phyloP scores from a whole-genome alignment of 2,329 filamentous ascomycete genomes.

The Cordyceps javanica region DNA sequence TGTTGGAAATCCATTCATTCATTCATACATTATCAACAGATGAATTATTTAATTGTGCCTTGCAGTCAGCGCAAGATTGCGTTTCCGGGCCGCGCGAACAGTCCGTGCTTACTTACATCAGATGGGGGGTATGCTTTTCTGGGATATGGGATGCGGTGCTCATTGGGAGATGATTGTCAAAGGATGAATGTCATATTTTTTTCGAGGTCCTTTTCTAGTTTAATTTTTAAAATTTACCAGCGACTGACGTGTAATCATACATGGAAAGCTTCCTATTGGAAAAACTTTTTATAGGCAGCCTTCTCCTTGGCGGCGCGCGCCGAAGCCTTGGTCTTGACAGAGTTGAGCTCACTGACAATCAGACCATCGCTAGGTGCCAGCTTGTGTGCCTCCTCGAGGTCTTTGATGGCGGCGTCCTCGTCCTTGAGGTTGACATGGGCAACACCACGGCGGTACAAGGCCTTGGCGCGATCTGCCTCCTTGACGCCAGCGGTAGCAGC shows the following conservation, averaged over 20 bases:
- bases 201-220: too few species aligned
- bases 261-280: conserved; percentile 39
- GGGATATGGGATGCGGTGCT: too few species aligned
- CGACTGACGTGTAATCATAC: background rate
- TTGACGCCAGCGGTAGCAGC: conserved; percentile 57
- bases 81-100: background rate
- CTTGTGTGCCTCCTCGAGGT: conserved; percentile 68
- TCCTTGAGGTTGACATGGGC: conserved; percentile 74
- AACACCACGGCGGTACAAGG: conserved; percentile 73
- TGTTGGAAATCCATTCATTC: too few species aligned
- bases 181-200: too few species aligned
- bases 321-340: conserved; percentile 70
- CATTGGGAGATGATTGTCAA: too few species aligned
- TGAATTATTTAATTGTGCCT: background rate
- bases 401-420: conserved; percentile 71
- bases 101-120: background rate
- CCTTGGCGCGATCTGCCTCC: conserved; percentile 82
- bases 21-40: too few species aligned
- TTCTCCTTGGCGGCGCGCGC: conserved; percentile 81
- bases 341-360: conserved; percentile 66
- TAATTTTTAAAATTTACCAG: background rate
- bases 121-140: too few species aligned
- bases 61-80: background rate
- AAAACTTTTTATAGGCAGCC: conserved; percentile 89
- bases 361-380: conserved; percentile 70